Evolutionary conservation across 352 stramenopile genomes (phyloP).

Genomic region (Achlya hypogyna): DNA sequence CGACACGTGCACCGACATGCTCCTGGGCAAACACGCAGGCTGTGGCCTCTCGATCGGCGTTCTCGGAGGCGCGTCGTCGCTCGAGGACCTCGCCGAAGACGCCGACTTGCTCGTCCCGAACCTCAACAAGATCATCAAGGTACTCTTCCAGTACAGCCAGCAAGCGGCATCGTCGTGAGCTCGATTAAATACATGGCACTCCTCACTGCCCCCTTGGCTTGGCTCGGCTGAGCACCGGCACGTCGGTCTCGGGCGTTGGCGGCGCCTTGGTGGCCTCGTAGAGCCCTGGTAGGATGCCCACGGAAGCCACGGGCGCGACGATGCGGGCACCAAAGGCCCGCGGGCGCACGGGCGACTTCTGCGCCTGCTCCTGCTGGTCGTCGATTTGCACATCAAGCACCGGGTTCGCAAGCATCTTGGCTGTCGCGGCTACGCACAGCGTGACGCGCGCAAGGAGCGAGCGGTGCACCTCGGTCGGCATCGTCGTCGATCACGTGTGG

Average conservation of each 20-base stretch:
- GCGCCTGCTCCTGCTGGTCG: not conserved
- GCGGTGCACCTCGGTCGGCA: not conserved
- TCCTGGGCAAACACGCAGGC: constrained; percentile 64
- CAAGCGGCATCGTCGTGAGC: constrained; percentile 32
- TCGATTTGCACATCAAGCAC: too few species aligned
- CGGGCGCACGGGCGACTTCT: not conserved
- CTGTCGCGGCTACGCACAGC: not conserved
- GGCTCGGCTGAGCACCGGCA: not conserved
- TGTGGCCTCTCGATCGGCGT: constrained; percentile 71
- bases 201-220: not conserved
- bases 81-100: constrained; percentile 72
- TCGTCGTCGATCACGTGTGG: not conserved
- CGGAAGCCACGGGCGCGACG: not conserved
- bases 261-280: not conserved
- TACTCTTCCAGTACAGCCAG: constrained; percentile 78
- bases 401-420: not conserved
- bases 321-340: not conserved
- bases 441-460: not conserved
- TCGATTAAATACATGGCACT: not conserved
- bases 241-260: not conserved
- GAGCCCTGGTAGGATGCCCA: not conserved
- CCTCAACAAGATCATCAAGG: constrained; percentile 63
- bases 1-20: constrained; percentile 80
- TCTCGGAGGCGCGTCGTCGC: constrained; percentile 61
- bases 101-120: constrained; percentile 77